A percentile compares a stretch with the other conserved stretches of the same genome.
phyloP scores from a whole-genome alignment of 2,329 filamentous ascomycete species.

The Exserohilum rostratum region DNA sequence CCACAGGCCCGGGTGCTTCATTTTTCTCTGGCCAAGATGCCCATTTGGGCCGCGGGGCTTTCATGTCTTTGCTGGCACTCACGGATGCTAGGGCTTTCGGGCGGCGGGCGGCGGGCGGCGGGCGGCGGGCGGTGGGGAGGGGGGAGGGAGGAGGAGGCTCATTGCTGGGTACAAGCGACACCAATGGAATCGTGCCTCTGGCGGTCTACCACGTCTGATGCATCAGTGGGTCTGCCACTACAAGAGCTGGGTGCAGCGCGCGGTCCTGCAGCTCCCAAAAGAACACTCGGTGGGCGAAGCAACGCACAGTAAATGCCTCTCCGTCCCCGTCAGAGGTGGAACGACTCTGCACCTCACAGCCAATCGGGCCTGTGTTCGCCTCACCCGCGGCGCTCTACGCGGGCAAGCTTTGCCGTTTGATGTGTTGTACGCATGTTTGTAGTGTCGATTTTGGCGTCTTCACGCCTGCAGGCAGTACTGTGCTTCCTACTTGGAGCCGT shows the following conservation, averaged over 20 bases:
- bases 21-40: constrained; percentile 2
- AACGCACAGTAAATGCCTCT: constrained; percentile 8
- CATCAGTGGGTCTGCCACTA: constrained; percentile 14
- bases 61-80: constrained; percentile 14
- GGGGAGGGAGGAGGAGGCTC: neutral
- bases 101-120: neutral
- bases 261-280: constrained; percentile 2
- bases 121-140: too few relatives aligned
- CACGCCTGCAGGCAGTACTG: constrained; percentile 3
- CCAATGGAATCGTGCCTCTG: constrained; percentile 7
- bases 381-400: constrained; percentile 12
- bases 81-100: constrained; percentile 3
- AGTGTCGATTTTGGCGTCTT: constrained; percentile 9
- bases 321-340: constrained; percentile 7
- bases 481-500: constrained; percentile 5
- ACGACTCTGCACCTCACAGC: constrained; percentile 3
- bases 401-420: constrained; percentile 5
- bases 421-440: constrained; percentile 14
- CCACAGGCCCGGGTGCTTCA: constrained; percentile 8
- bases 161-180: constrained; percentile 4
- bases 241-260: constrained; percentile 9
- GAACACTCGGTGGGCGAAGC: constrained; percentile 5
- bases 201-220: constrained; percentile 18
- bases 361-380: constrained; percentile 12
- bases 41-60: constrained; percentile 5